These are phyloP conservation scores for Flaveria robusta DNA, from an alignment of 129 eudicot genomes.

Conservation along the genomic window DNA sequence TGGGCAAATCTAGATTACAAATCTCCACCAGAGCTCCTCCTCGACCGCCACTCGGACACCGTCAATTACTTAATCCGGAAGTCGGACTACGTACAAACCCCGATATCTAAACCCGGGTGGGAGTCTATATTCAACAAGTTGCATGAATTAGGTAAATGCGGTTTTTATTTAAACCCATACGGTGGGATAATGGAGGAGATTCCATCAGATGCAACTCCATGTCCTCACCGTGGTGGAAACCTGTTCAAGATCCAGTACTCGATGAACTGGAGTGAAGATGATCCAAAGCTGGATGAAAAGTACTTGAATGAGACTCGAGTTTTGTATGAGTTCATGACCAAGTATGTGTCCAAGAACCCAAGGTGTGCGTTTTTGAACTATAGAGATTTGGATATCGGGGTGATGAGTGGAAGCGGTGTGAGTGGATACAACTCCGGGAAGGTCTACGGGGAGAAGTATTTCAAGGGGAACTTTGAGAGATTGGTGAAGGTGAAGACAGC, in stretches of 20 bases:
- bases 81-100: conserved; percentile 26
- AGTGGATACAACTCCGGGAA: conserved; percentile 22
- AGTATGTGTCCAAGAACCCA: conserved; percentile 41
- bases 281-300: conserved; percentile 16
- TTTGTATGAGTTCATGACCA: conserved; percentile 33
- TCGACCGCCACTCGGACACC: conserved; percentile 17
- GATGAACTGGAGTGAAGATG: conserved; percentile 28
- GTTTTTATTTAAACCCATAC: conserved; percentile 21
- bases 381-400: conserved; percentile 40
- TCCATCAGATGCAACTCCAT: conserved; percentile 34
- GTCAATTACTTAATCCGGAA: conserved; percentile 14
- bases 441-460: conserved; percentile 30
- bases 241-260: conserved; percentile 32
- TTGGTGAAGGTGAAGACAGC: conserved; percentile 33
- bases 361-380: conserved; percentile 35
- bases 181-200: conserved; percentile 51
- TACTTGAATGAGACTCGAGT: conserved; percentile 20
- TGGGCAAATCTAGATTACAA: conserved; percentile 30
- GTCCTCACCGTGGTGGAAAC: conserved; percentile 53
- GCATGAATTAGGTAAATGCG: conserved; percentile 22
- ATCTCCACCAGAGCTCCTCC: conserved; percentile 7
- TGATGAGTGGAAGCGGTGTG: conserved; percentile 22
- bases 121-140: conserved; percentile 17
- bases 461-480: conserved; percentile 26
- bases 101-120: conserved; percentile 14